Conservation (phyloP, 139 green algal genomes). For the Chlorella sp. region DNA sequence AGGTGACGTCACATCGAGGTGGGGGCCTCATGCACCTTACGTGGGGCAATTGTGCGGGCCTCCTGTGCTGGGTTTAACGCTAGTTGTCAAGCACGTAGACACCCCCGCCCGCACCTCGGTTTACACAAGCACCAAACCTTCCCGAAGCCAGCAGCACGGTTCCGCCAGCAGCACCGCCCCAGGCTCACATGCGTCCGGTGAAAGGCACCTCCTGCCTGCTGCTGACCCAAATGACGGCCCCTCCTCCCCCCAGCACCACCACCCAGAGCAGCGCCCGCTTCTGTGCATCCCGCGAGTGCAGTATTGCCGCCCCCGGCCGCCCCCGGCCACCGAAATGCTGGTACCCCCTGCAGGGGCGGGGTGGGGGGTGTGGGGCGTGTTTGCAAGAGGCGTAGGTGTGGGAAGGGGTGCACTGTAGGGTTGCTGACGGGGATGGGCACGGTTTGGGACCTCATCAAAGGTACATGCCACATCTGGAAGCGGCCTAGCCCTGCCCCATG, state of each 20-base stretch:
- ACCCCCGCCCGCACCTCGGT: not conserved
- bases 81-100: too few relatives aligned
- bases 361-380: too few relatives aligned
- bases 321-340: conserved; percentile 28
- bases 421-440: too few relatives aligned
- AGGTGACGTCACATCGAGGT: too few relatives aligned
- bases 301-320: not conserved
- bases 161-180: not conserved
- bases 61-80: too few relatives aligned
- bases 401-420: too few relatives aligned
- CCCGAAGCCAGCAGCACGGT: not conserved
- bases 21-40: too few relatives aligned
- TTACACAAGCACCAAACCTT: not conserved
- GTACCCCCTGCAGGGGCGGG: not conserved
- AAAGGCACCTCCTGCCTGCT: conserved; percentile 61
- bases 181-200: conserved; percentile 45
- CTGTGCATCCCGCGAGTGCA: not conserved
- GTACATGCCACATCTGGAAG: too few relatives aligned
- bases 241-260: conserved; percentile 19
- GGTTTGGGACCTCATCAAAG: too few relatives aligned
- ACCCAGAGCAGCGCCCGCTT: not conserved
- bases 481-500: too few relatives aligned
- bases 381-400: too few relatives aligned
- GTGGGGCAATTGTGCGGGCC: too few relatives aligned
- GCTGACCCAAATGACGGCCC: conserved; percentile 38